phyloP scores from a whole-genome alignment of 139 green algal species.

The Picochlorum costavermella region DNA sequence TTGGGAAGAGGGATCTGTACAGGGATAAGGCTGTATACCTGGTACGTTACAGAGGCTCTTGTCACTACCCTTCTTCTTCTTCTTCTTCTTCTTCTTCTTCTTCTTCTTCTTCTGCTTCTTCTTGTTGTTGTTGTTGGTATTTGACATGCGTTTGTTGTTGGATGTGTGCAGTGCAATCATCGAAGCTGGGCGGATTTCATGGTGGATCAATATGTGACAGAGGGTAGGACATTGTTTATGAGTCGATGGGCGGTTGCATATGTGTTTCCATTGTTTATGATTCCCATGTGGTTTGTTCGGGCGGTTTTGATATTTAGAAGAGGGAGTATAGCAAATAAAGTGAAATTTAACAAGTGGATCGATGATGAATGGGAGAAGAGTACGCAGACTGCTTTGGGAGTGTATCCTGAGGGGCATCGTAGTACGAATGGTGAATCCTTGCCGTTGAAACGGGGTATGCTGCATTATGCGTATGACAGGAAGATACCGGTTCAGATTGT shows the following conservation, averaged over 20 bases:
- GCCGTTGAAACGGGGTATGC: slow-evolving; percentile 83
- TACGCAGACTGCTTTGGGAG: slow-evolving; percentile 21
- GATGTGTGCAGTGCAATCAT: slow-evolving; percentile 72
- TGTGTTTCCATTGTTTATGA: slow-evolving; percentile 82
- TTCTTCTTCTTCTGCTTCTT: too few species aligned
- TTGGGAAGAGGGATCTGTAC: slow-evolving; percentile 35
- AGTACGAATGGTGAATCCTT: slow-evolving; percentile 51
- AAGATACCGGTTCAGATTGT: slow-evolving; percentile 71
- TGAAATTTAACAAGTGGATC: slow-evolving; percentile 36
- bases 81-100: too few species aligned
- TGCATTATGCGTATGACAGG: slow-evolving; percentile 71
- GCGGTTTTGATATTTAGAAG: slow-evolving; percentile 77
- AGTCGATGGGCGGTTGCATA: slow-evolving; percentile 63
- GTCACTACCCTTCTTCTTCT: too few species aligned
- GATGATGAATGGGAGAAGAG: slow-evolving; percentile 13
- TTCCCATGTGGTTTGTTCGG: slow-evolving; percentile 38
- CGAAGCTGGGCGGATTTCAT: slow-evolving; percentile 87
- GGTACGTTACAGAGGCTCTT: slow-evolving; percentile 23
- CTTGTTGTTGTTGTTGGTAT: too few species aligned
- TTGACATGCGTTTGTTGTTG: too few species aligned
- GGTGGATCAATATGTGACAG: slow-evolving; percentile 70
- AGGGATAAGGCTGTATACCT: slow-evolving; percentile 48
- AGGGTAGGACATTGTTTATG: slow-evolving; percentile 66
- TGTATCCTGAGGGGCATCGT: slow-evolving; percentile 53
- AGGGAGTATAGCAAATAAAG: slow-evolving; percentile 46